Conservation (phyloP, 2,329 filamentous ascomycete species). For the Penicillium verrucosum region DNA sequence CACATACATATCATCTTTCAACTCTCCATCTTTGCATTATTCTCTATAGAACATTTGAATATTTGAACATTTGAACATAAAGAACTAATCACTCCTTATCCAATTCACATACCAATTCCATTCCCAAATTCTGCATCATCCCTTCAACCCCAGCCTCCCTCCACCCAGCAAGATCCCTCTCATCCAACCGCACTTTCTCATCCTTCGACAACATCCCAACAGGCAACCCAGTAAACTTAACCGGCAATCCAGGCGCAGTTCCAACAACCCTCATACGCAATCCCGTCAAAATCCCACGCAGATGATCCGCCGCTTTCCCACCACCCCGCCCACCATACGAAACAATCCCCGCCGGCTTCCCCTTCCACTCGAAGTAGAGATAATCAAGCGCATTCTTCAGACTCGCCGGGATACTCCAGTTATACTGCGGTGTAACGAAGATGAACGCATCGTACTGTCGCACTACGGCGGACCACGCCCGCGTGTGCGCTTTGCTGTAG, state of each 20-base stretch:
- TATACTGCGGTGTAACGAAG: slow-evolving; percentile 51
- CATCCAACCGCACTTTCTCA: slow-evolving; percentile 18
- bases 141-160: slow-evolving; percentile 19
- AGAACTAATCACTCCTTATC: slow-evolving; percentile 11
- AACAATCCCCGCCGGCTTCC: slow-evolving; percentile 54
- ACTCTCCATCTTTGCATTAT: background rate
- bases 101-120: slow-evolving; percentile 26
- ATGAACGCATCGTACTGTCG: slow-evolving; percentile 38
- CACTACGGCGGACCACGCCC: slow-evolving; percentile 39
- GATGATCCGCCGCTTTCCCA: slow-evolving; percentile 35
- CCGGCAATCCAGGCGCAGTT: slow-evolving; percentile 28
- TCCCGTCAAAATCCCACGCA: slow-evolving; percentile 34
- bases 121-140: slow-evolving; percentile 27
- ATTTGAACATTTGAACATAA: background rate
- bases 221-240: slow-evolving; percentile 26
- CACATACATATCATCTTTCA: background rate
- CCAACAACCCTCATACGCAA: slow-evolving; percentile 36
- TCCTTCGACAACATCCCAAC: slow-evolving; percentile 23
- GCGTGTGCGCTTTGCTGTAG: slow-evolving; percentile 38
- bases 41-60: background rate
- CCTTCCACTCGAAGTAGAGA: slow-evolving; percentile 57
- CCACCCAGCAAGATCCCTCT: slow-evolving; percentile 22
- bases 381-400: slow-evolving; percentile 64
- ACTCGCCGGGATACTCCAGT: slow-evolving; percentile 53
- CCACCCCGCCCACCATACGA: slow-evolving; percentile 52